Percentiles rank a stretch among this genome's conserved stretches.
Evolutionary conservation across 2,329 filamentous ascomycete genomes (phyloP).

Genomic region (Thyridium curvatum): DNA sequence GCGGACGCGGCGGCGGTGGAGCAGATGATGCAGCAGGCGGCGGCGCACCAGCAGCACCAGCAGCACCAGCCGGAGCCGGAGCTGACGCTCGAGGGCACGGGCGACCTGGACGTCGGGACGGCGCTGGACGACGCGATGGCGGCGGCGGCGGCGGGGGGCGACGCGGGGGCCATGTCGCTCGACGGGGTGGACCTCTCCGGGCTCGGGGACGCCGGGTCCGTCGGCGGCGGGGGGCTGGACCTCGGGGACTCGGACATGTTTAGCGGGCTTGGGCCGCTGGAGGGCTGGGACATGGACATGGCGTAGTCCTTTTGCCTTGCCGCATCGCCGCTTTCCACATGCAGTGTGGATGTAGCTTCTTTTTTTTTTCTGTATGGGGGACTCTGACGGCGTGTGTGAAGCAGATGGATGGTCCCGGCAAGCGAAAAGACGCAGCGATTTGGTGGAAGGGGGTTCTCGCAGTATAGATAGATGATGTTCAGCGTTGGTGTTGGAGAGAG

Average conservation of each 20-base stretch:
- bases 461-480: too few relatives aligned
- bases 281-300: slow-evolving; percentile 12
- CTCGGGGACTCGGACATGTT: slow-evolving; percentile 14
- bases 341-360: too few relatives aligned
- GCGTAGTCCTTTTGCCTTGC: too few relatives aligned
- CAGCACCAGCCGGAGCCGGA: too few relatives aligned
- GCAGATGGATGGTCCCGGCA: too few relatives aligned
- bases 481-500: too few relatives aligned
- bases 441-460: too few relatives aligned
- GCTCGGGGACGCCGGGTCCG: not conserved
- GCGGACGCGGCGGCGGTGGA: slow-evolving; percentile 15
- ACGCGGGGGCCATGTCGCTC: slow-evolving; percentile 1
- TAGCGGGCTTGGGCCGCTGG: slow-evolving; percentile 12
- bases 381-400: too few relatives aligned
- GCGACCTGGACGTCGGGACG: slow-evolving; percentile 3
- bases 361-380: too few relatives aligned
- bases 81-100: slow-evolving; percentile 12
- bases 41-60: too few relatives aligned
- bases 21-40: slow-evolving; percentile 34
- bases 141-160: not conserved
- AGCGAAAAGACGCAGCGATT: too few relatives aligned
- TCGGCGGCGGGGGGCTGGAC: slow-evolving; percentile 3
- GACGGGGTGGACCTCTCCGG: slow-evolving; percentile 1
- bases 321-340: too few relatives aligned
- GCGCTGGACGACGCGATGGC: slow-evolving; percentile 5